A percentile compares a stretch with the other conserved stretches of the same genome.
Evolutionary conservation across 2,329 filamentous ascomycete species (phyloP).

Genomic region (Aphanocladium album): DNA sequence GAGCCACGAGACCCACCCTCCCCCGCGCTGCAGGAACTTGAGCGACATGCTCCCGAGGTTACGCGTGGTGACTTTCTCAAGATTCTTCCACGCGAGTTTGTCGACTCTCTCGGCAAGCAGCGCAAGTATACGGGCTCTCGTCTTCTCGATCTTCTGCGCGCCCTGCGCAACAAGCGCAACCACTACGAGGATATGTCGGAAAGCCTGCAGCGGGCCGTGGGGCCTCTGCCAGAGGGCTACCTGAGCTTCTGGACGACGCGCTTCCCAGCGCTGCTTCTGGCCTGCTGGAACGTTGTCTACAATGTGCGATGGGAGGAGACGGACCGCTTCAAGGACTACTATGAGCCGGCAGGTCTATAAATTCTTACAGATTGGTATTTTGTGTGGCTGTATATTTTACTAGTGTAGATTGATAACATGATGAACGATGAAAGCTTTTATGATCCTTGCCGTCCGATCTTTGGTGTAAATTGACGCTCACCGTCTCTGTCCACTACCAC

Average conservation of each 20-base stretch:
- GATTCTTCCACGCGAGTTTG: slow-evolving; percentile 71
- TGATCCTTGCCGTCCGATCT: too few relatives aligned
- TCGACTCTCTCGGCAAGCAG: slow-evolving; percentile 87
- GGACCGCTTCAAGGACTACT: slow-evolving; percentile 70
- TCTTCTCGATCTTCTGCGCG: slow-evolving; percentile 81
- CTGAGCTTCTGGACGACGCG: slow-evolving; percentile 74
- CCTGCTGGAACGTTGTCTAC: slow-evolving; percentile 70
- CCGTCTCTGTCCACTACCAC: too few relatives aligned
- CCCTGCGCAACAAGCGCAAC: slow-evolving; percentile 91
- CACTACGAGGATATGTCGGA: slow-evolving; percentile 97
- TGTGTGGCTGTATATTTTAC: neutral
- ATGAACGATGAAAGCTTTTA: too few relatives aligned
- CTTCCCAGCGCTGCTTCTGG: slow-evolving; percentile 74
- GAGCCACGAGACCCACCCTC: slow-evolving; percentile 82
- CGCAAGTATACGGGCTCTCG: slow-evolving; percentile 84
- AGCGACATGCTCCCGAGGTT: slow-evolving; percentile 46
- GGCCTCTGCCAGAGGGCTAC: slow-evolving; percentile 73
- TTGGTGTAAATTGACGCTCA: too few relatives aligned
- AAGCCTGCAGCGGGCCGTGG: slow-evolving; percentile 63
- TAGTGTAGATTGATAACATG: neutral
- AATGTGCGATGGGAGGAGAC: slow-evolving; percentile 58
- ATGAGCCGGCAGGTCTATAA: slow-evolving; percentile 38
- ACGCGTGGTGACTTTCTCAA: slow-evolving; percentile 73
- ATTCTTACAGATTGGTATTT: neutral
- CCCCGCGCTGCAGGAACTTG: slow-evolving; percentile 55